A percentile compares a stretch with the other conserved stretches of the same genome.
These are phyloP conservation scores for Wickerhamomyces bovis DNA, from an alignment of 805 yeast genomes.

Conservation along the genomic window DNA sequence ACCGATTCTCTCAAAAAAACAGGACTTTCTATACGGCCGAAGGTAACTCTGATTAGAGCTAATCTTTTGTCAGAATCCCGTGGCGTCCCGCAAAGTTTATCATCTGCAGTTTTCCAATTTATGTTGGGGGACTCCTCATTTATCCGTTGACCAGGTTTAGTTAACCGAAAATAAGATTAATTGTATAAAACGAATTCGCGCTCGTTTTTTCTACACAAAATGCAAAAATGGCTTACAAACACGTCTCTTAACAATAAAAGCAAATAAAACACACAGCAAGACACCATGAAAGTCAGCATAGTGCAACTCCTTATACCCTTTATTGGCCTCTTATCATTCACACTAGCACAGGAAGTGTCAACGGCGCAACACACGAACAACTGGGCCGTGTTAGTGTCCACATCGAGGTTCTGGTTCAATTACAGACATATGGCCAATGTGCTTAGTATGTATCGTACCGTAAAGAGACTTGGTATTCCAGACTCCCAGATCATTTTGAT, in stretches of 20 bases:
- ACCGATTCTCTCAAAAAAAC: no score
- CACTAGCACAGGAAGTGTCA: not conserved
- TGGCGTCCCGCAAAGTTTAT: no score
- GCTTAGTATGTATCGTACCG: conserved; percentile 89
- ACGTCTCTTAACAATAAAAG: no score
- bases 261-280: not conserved
- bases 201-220: no score
- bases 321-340: not conserved
- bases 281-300: not conserved
- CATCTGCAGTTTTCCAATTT: no score
- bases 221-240: no score
- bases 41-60: no score
- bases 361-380: conserved; percentile 50
- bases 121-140: no score
- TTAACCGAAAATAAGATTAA: not conserved
- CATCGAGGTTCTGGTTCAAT: conserved; percentile 97
- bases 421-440: conserved; percentile 98
- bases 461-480: conserved; percentile 92
- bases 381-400: conserved; percentile 87
- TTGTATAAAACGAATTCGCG: not conserved
- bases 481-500: conserved; percentile 94
- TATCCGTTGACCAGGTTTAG: no score
- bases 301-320: not conserved
- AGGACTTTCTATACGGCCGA: no score
- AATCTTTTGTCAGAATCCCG: no score